Percentiles rank a stretch among this genome's conserved stretches.
Evolutionary conservation across 164 flowering plant species (phyloP).

Genomic region (Brasenia schreberi): DNA sequence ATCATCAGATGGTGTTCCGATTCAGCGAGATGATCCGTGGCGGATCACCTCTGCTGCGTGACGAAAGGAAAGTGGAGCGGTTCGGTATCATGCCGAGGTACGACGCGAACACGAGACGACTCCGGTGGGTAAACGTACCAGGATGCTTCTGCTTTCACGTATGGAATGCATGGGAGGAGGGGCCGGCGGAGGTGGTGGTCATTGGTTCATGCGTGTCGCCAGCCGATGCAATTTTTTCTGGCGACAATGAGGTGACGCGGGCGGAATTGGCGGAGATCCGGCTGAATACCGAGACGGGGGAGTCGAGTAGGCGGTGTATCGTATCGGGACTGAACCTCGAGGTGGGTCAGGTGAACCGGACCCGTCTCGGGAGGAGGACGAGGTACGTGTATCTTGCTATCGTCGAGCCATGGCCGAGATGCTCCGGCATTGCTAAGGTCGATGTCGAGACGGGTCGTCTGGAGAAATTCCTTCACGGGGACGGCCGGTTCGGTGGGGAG

Average conservation of each 20-base stretch:
- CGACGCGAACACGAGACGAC: constrained; percentile 17
- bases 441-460: constrained; percentile 27
- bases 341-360: constrained; percentile 36
- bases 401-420: constrained; percentile 55
- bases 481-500: constrained; percentile 30
- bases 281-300: constrained; percentile 25
- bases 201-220: constrained; percentile 59
- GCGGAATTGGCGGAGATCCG: constrained; percentile 31
- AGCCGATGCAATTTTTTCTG: constrained; percentile 33
- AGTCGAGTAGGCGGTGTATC: constrained; percentile 27
- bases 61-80: constrained; percentile 28
- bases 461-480: constrained; percentile 23
- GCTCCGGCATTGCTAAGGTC: constrained; percentile 43
- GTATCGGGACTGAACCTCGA: constrained; percentile 34
- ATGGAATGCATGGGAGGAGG: constrained; percentile 60
- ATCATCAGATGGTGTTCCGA: constrained; percentile 48
- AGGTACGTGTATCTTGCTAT: constrained; percentile 37
- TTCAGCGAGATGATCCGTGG: constrained; percentile 43
- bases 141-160: constrained; percentile 47
- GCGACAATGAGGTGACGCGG: constrained; percentile 5
- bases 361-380: constrained; percentile 23
- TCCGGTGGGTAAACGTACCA: constrained; percentile 40
- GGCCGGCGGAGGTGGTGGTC: constrained; percentile 19
- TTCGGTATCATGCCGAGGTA: constrained; percentile 30
- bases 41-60: constrained; percentile 37